Base-by-base conservation (phyloP, 306 rosid genomes). In the Cicer chorassanicum region DNA sequence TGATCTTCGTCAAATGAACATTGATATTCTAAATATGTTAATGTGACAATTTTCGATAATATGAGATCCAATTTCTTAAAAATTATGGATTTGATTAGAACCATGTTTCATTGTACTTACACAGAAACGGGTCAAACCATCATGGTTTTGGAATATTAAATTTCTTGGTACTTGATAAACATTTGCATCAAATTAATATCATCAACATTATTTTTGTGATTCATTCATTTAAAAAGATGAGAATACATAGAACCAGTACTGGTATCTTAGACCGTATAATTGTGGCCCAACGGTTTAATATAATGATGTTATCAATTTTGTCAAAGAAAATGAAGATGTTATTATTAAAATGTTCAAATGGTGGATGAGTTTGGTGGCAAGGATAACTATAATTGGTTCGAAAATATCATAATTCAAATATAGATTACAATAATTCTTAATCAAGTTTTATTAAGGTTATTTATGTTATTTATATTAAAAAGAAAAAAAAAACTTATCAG, bases 231-330 rank as follows among this genome's bases (percentile, higher is more conserved):
- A 4, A 29, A 55, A 66, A 65, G 42, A 15, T 43, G 11, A 70
- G 53, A 79, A 70, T 79, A 70, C 81, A 54, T 75, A 63, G 81
- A 69, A 79, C 57, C 55, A 55, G 10, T 64, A 48, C 38, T 55
- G 49, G 67, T 53, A 73, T 78, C 74, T 70, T 70, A 51, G 41
- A 74, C 43, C 36, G 70, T 77, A 61, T 61, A 60, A 63, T 64
- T 48, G 56, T 46, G 78, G 75, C 41, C 81, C 75, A 54, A 74
- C 69, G 39, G n/a, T 78, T 71, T 67, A 51, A 7, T 63, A 78
- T 68, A 36, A 70, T 56, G 2, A 15, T 53, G 24, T 29, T 29
- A 29, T 29, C 36, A 29, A 29, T 29, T 29, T 29, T 29, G 36
- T 29, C 36, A 29, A 29, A 29, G 36, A 29, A 29, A 29, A 29